These are phyloP conservation scores for Krasilnikovozyma curviuscula DNA, from an alignment of 768 basidiomycete genomes.

Conservation along the genomic window DNA sequence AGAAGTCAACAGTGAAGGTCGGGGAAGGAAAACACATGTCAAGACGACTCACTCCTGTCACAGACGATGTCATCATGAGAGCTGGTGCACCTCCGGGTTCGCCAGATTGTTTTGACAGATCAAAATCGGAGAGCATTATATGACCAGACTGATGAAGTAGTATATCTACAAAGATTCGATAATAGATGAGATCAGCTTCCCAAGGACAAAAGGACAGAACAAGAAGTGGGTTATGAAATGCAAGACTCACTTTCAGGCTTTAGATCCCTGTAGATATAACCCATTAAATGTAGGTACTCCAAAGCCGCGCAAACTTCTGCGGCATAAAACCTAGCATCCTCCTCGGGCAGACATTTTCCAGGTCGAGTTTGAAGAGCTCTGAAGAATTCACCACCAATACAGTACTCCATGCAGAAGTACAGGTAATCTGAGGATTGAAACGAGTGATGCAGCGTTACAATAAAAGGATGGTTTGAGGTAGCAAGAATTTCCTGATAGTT, in stretches of 20 bases:
- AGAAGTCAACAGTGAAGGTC: not conserved
- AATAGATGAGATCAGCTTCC: not conserved
- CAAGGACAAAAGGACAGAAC: not conserved
- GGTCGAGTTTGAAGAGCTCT: constrained; percentile 87
- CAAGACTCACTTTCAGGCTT: constrained; percentile 88
- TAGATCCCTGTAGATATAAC: constrained; percentile 96
- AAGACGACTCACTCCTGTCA: constrained; percentile 67
- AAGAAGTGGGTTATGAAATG: not conserved
- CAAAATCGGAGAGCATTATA: constrained; percentile 99
- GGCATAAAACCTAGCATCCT: constrained; percentile 90
- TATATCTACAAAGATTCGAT: constrained; percentile 46
- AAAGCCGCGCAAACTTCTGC: constrained; percentile 94
- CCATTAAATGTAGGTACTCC: constrained; percentile 97
- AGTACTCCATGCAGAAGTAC: constrained; percentile 77
- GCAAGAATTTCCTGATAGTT: constrained; percentile 60
- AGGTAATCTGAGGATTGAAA: constrained; percentile 97
- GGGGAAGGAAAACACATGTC: too few relatives aligned
- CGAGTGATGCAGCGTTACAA: constrained; percentile 95
- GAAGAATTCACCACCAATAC: constrained; percentile 99
- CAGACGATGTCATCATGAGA: constrained; percentile 62
- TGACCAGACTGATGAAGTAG: constrained; percentile 92
- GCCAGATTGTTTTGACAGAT: constrained; percentile 85
- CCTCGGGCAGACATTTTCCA: constrained; percentile 89
- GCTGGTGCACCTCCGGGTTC: constrained; percentile 71
- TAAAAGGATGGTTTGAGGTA: constrained; percentile 97